phyloP scores from a whole-genome alignment of 2,329 filamentous ascomycete species.

The Periconia macrospinosa region DNA sequence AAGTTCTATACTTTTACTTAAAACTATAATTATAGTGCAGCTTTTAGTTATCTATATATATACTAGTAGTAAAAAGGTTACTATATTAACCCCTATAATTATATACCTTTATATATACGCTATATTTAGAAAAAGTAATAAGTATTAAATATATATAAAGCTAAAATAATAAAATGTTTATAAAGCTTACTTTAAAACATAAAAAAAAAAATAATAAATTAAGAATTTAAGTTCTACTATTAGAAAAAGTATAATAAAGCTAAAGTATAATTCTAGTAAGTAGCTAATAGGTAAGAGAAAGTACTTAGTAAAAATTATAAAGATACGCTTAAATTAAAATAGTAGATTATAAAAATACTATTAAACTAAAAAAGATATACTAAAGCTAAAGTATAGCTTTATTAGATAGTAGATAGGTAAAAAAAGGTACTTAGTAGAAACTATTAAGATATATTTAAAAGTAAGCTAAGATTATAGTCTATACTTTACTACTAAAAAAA shows the following conservation, averaged over 20 bases:
- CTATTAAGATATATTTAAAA: slow-evolving; percentile 3
- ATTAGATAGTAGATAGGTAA: background rate
- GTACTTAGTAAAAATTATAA: no score
- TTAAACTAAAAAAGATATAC: slow-evolving; percentile 3
- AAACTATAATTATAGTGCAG: background rate
- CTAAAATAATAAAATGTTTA: no score
- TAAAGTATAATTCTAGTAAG: background rate
- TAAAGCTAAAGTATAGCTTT: background rate
- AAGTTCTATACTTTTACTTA: background rate
- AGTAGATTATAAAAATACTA: background rate
- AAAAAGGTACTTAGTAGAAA: slow-evolving; percentile 1
- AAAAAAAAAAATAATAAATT: background rate
- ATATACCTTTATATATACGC: no score
- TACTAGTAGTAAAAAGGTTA: background rate
- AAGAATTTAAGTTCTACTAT: background rate
- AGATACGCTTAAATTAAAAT: background rate
- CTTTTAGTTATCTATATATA: background rate
- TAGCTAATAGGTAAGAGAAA: background rate
- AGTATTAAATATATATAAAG: no score
- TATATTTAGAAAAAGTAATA: no score
- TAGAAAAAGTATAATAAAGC: slow-evolving; percentile 4
- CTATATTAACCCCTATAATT: background rate
- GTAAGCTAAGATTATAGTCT: background rate
- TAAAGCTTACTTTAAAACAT: no score
- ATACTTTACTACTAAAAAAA: slow-evolving; percentile 3